Base-by-base conservation (phyloP, 257 asterid species). In the Ballota nigra region DNA sequence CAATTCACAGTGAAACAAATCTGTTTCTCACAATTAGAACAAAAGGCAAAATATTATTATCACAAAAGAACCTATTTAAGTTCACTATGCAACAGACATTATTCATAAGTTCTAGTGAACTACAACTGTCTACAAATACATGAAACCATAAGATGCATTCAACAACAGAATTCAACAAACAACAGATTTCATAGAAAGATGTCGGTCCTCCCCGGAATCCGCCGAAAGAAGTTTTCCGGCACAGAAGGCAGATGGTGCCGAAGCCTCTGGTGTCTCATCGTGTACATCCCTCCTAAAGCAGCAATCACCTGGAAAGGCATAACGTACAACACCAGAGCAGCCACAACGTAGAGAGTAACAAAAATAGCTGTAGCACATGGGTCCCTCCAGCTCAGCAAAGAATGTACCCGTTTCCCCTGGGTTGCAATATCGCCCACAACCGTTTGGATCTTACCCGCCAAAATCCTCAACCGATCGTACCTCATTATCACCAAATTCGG, bases 241-340 rank as follows among this genome's bases (percentile, higher is more conserved):
- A 91, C 94, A 0, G 96, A 79, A 0, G 98, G 98, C 76, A 90
- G 11, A 1, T 96, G 86, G 36, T 88, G 76, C 16, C 97, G 89
- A 51, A 90, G 90, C 65, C 97, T 86, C 0, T 97, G 98, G 69
- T 92, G 98, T 82, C 98, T 86, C 98, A 92, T 90, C 79, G 59
- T 49, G 68, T 86, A 90, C 6, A 90, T 55, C n/a, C 97, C 98
- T 0, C 75, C 79, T 68, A 92, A 40, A 5, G 88, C 95, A 13
- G 90, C 95, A 63, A 92, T 81, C 5, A 87, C 82, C 92, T 90
- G 98, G 53, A 88, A 88, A 0, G 98, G 97, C 1, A 93, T 92
- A 22, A 90, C 93, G 60, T 83, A 90, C 85, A 90, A 23, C 20
- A 77, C 95, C 4, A 87, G 15, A 8, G 98, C 97, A 6, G 91